phyloP scores from a whole-genome alignment of 2,329 filamentous ascomycete species.

The Arthroderma sp. region DNA sequence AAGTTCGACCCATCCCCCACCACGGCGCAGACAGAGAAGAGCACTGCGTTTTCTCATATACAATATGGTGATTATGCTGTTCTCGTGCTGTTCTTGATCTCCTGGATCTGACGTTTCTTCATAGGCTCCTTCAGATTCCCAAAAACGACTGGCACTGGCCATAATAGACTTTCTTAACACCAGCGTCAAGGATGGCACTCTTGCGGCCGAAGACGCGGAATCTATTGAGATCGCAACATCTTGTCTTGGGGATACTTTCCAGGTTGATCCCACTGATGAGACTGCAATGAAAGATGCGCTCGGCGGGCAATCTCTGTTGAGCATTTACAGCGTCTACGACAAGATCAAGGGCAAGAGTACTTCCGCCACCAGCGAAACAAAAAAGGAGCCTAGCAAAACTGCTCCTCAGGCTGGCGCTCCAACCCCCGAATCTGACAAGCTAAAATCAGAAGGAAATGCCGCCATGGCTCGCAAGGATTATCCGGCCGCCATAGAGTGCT shows the following conservation, averaged over 20 bases:
- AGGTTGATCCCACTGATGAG: conserved; percentile 73
- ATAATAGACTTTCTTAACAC: conserved; percentile 89
- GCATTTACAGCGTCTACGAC: conserved; percentile 93
- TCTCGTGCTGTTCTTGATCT: not conserved
- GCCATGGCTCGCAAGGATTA: conserved; percentile 96
- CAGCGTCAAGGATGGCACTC: conserved; percentile 76
- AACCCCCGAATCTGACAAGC: conserved; percentile 57
- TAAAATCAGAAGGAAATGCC: conserved; percentile 86
- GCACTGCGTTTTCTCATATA: too few relatives aligned
- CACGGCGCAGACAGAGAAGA: not conserved
- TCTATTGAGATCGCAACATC: conserved; percentile 87
- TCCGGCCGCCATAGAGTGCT: conserved; percentile 64
- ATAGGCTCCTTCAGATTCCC: conserved; percentile 41
- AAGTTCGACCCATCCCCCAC: not conserved
- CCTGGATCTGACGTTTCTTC: not conserved
- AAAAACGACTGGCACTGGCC: conserved; percentile 87
- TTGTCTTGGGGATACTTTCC: conserved; percentile 91
- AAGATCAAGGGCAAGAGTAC: conserved; percentile 64
- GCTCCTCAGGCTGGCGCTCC: conserved; percentile 21
- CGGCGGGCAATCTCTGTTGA: conserved; percentile 73
- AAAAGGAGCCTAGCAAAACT: conserved; percentile 23
- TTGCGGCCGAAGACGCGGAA: conserved; percentile 78
- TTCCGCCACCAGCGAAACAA: conserved; percentile 30
- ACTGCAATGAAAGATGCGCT: conserved; percentile 62
- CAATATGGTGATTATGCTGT: not conserved